These are phyloP conservation scores for Pythium chondricola DNA, from an alignment of 352 stramenopile genomes.

Conservation along the genomic window DNA sequence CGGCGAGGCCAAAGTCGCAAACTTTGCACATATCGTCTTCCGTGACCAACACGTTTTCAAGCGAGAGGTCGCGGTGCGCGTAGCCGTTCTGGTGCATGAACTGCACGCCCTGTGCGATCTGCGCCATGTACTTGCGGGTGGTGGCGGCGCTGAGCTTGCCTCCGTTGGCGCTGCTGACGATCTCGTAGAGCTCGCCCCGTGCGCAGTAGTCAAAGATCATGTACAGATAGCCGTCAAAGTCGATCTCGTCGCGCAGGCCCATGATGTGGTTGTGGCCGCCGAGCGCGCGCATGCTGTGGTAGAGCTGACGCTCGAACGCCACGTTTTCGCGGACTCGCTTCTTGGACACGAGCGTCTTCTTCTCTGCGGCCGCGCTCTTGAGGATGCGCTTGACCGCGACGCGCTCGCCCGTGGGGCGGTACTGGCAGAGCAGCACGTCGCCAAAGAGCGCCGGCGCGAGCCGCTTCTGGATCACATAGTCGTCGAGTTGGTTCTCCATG, in stretches of 20 bases:
- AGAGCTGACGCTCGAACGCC: slow-evolving; percentile 65
- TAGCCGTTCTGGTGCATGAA: slow-evolving; percentile 74
- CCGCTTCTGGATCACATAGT: slow-evolving; percentile 77
- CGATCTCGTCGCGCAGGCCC: slow-evolving; percentile 63
- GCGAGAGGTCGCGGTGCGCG: slow-evolving; percentile 76
- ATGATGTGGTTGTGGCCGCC: slow-evolving; percentile 64
- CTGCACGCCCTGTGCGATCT: slow-evolving; percentile 65
- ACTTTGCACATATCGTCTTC: slow-evolving; percentile 68
- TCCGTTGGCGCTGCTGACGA: slow-evolving; percentile 48
- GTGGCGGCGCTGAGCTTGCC: slow-evolving; percentile 39
- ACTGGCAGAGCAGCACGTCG: slow-evolving; percentile 69
- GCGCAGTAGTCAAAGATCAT: slow-evolving; percentile 73
- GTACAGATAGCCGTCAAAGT: slow-evolving; percentile 75
- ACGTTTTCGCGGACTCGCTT: slow-evolving; percentile 80
- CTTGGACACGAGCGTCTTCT: slow-evolving; percentile 54
- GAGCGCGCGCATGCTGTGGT: slow-evolving; percentile 51
- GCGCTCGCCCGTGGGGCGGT: slow-evolving; percentile 50
- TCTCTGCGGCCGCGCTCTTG: slow-evolving; percentile 47
- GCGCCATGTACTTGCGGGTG: slow-evolving; percentile 47
- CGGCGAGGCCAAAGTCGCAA: slow-evolving; percentile 75
- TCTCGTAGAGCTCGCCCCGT: slow-evolving; percentile 71
- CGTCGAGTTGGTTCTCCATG: slow-evolving; percentile 53
- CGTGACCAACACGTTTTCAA: slow-evolving; percentile 81
- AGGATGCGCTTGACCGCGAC: slow-evolving; percentile 80
- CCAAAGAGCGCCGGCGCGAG: slow-evolving; percentile 74